Percentiles rank a stretch among this genome's conserved stretches.
Evolutionary conservation across 148 eudicot genomes (phyloP).

Genomic region (Camellia japonica): DNA sequence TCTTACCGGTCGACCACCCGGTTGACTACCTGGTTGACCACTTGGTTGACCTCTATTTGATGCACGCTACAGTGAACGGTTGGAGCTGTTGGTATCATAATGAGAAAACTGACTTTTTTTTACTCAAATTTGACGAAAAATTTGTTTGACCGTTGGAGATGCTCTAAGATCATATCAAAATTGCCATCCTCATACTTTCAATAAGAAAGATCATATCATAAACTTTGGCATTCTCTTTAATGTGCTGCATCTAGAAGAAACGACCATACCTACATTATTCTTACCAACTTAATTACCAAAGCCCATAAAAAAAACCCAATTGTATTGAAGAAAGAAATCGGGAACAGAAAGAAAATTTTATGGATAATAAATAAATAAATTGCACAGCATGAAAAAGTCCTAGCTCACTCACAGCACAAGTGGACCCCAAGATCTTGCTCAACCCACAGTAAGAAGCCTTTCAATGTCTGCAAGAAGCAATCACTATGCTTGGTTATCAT

Average conservation of each 20-base stretch:
- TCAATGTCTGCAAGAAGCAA: slow-evolving; percentile 53
- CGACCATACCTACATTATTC: not conserved
- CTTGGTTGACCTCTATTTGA: no score
- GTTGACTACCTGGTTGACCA: no score
- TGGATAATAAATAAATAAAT: not conserved
- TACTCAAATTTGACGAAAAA: no score
- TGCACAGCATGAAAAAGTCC: not conserved
- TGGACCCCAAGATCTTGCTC: slow-evolving; percentile 94
- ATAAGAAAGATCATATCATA: not conserved
- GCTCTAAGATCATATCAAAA: not conserved
- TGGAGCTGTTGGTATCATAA: no score
- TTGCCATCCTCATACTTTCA: no score
- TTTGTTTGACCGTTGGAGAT: no score
- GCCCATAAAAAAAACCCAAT: not conserved
- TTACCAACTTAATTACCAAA: not conserved
- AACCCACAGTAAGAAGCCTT: slow-evolving; percentile 75
- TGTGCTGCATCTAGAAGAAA: not conserved
- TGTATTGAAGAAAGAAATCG: not conserved
- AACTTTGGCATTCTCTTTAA: not conserved
- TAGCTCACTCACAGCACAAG: slow-evolving; percentile 70
- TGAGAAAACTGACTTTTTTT: no score
- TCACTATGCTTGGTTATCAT: no score
- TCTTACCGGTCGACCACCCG: no score
- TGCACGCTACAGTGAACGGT: no score
- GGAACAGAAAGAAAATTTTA: not conserved